Evolutionary conservation across 2,329 filamentous ascomycete species (phyloP), one percentile per base, ranked within the genome.

Genomic region (Colletotrichum sojae): DNA sequence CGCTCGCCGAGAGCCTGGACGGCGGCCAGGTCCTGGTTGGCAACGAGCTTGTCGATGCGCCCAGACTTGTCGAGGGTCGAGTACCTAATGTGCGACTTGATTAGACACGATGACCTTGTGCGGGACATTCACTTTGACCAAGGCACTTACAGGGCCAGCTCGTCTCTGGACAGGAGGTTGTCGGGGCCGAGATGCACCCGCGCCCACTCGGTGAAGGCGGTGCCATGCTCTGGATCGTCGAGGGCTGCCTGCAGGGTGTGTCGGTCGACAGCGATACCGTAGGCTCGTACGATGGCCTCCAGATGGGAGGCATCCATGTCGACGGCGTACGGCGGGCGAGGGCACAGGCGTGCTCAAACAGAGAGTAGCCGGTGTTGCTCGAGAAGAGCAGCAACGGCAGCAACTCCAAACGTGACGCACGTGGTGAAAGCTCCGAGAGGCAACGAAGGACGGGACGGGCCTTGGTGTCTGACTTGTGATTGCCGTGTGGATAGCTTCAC

Each of bases 1-100:
- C 86, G 81, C 66, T 92, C 90, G 15, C 83, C 80, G 53, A 92
- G 78, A 5, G 86, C 84, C 62, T 84, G 85, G 40, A 86, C 78
- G 39, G 80, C 74, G 4, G 82, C 80, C n/a, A 86, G 72, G 71
- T 88, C 83, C 64, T 84, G 79, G 45, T 80, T 73, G 18, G 80
- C 81, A 4, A 81, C 80, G 27, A 89, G 78, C 69, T 76, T 76
- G 61, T 86, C 83, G 10, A 84, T 83, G 63, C 83, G 79, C 12
- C 87, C 88, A 40, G 78, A 82, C 69, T 80, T 81, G 73, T 85
- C 82, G 20, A 89, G 77, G 1, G 80, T 79, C 12, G 80, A 81
- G 76, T 88, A 89, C 67, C 88, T 89, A 73, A 27, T 43, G 13
- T 46, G 2, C 18, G 16, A 67, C 27, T 75, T 72, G 51, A 48